phyloP scores from a whole-genome alignment of 225 moss, liverwort and hornwort species.

The Pseudoscleropodium purum region DNA sequence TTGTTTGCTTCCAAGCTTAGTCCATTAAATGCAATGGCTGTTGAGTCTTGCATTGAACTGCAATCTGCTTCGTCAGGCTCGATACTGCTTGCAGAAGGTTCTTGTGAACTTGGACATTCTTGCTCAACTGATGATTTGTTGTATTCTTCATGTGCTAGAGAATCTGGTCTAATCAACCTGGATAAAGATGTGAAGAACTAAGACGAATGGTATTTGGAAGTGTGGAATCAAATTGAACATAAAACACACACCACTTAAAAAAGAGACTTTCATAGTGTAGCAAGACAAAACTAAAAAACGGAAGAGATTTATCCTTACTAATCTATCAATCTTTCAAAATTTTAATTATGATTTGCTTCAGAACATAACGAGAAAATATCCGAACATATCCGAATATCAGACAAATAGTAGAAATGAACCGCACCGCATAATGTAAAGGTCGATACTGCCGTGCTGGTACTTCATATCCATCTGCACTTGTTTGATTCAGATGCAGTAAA shows the following conservation, averaged over 20 bases:
- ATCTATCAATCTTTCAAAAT: not conserved
- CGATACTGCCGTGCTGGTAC: slow-evolving; percentile 89
- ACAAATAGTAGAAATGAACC: not conserved
- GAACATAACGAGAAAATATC: not conserved
- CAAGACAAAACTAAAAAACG: not conserved
- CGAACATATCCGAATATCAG: not conserved
- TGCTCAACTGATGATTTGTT: slow-evolving; percentile 6
- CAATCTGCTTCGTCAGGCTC: slow-evolving; percentile 2
- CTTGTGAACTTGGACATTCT: slow-evolving; percentile 6
- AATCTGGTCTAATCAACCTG: slow-evolving; percentile 17
- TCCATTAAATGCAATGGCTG: not conserved
- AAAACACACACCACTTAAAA: not conserved
- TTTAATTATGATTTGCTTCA: not conserved
- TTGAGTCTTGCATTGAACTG: not conserved
- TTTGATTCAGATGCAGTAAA: not conserved
- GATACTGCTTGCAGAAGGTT: not conserved
- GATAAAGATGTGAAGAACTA: not conserved
- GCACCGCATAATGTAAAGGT: slow-evolving; percentile 67
- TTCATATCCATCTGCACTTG: slow-evolving; percentile 75
- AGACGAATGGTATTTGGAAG: not conserved
- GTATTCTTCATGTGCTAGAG: not conserved
- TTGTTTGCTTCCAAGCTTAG: not conserved
- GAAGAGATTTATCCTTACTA: not conserved
- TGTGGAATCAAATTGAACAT: not conserved
- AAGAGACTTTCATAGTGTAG: not conserved